Evolutionary conservation across 495 filamentous ascomycete genomes (phyloP).

Genomic region (Penicillium arizonense): DNA sequence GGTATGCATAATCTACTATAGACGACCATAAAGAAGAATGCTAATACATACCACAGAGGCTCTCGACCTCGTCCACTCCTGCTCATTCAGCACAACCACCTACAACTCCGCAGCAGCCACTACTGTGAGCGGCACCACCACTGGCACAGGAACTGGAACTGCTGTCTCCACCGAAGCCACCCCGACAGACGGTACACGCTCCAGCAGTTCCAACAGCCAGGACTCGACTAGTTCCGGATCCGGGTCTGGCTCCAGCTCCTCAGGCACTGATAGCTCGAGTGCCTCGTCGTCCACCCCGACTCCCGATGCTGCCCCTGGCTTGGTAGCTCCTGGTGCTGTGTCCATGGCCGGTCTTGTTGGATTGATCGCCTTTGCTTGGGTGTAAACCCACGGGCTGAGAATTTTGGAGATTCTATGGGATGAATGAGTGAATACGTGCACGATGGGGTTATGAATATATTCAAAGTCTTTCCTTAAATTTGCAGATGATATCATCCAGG

Average conservation of each 20-base stretch:
- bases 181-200: constrained; percentile 1
- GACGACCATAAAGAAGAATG: neutral
- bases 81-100: constrained; percentile 29
- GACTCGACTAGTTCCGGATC: constrained; percentile 1
- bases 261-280: neutral
- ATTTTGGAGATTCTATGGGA: neutral
- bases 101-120: constrained; percentile 26
- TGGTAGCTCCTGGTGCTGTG: constrained; percentile 14
- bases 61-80: constrained; percentile 33
- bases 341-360: constrained; percentile 23
- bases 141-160: constrained; percentile 5
- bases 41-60: constrained; percentile 24
- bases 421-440: constrained; percentile 3
- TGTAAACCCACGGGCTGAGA: constrained; percentile 9
- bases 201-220: neutral
- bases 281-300: constrained; percentile 13
- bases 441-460: constrained; percentile 1
- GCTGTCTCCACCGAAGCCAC: constrained; percentile 1
- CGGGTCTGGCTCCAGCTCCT: neutral
- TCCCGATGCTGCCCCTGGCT: constrained; percentile 17
- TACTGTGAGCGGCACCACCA: constrained; percentile 9
- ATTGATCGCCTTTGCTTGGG: constrained; percentile 26
- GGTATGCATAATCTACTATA: constrained; percentile 6
- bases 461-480: constrained; percentile 7
- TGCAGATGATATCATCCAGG: neutral